phyloP scores from a whole-genome alignment of 2,329 filamentous ascomycete species.

The Magnaporthiopsis incrustans region DNA sequence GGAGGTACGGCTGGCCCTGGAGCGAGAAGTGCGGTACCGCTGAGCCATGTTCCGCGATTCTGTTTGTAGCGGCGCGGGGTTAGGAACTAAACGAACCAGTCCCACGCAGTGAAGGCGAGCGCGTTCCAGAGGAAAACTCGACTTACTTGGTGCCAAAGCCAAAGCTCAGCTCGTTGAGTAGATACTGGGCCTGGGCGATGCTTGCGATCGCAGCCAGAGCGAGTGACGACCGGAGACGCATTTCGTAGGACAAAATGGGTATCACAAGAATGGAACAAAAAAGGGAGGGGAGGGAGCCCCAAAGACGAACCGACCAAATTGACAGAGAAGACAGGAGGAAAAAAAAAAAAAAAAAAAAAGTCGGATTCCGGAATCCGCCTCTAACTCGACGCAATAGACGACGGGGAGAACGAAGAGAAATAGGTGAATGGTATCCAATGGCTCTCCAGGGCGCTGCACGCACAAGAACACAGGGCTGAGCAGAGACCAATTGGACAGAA shows the following conservation, averaged over 20 bases:
- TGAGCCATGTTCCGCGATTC: not conserved
- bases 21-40: constrained; percentile 46
- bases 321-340: not conserved
- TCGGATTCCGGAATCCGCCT: too few relatives aligned
- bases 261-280: not conserved
- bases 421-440: not conserved
- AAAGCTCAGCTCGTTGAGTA: constrained; percentile 70
- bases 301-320: not conserved
- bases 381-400: not conserved
- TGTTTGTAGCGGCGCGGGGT: not conserved
- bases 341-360: not conserved
- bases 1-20: constrained; percentile 43
- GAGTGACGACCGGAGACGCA: constrained; percentile 13
- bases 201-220: constrained; percentile 18
- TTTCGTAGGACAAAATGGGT: constrained; percentile 4
- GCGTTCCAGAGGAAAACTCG: not conserved
- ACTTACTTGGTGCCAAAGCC: constrained; percentile 58
- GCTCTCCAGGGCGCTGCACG: not conserved
- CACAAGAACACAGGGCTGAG: not conserved
- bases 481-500: not conserved
- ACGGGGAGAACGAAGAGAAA: not conserved
- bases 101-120: not conserved
- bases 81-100: not conserved
- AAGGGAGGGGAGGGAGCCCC: not conserved
- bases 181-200: constrained; percentile 51